Conservation (phyloP, 768 basidiomycete genomes). For the Pisolithus albus region DNA sequence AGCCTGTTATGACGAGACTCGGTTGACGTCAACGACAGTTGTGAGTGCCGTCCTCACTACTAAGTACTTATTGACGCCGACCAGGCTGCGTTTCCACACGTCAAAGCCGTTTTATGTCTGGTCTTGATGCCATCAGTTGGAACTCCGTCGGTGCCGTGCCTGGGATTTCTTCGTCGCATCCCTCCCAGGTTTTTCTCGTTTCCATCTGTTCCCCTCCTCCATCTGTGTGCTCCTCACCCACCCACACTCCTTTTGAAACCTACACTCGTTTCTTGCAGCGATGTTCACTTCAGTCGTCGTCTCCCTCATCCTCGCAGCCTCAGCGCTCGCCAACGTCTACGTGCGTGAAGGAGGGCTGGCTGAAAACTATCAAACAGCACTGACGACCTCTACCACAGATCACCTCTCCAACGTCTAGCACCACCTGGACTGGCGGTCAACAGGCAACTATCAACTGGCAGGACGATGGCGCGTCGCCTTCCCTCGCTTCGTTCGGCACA, state of each 20-base stretch:
- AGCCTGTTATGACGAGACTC: too few relatives aligned
- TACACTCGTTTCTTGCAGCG: conserved; percentile 17
- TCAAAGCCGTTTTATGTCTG: too few relatives aligned
- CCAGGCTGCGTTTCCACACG: too few relatives aligned
- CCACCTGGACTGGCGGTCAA: conserved; percentile 46
- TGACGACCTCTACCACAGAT: conserved; percentile 33
- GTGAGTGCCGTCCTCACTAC: too few relatives aligned
- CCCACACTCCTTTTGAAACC: conserved; percentile 19
- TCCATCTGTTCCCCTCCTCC: neutral
- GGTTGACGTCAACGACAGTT: too few relatives aligned
- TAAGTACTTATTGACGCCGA: too few relatives aligned
- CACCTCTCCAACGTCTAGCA: conserved; percentile 45
- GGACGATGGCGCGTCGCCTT: conserved; percentile 44
- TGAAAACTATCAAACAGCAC: neutral
- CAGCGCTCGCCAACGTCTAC: conserved; percentile 50
- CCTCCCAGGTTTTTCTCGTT: conserved; percentile 2
- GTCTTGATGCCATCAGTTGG: conserved; percentile 10
- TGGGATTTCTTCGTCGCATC: neutral
- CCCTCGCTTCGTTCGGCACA: conserved; percentile 45
- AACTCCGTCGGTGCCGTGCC: conserved; percentile 23
- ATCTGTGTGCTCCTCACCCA: neutral
- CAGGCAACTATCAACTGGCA: conserved; percentile 48
- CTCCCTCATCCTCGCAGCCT: conserved; percentile 45
- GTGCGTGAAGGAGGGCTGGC: conserved; percentile 30
- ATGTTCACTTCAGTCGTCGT: conserved; percentile 50